phyloP scores from a whole-genome alignment of 1,284 basidiomycete species.

The Ganoderma sinense region DNA sequence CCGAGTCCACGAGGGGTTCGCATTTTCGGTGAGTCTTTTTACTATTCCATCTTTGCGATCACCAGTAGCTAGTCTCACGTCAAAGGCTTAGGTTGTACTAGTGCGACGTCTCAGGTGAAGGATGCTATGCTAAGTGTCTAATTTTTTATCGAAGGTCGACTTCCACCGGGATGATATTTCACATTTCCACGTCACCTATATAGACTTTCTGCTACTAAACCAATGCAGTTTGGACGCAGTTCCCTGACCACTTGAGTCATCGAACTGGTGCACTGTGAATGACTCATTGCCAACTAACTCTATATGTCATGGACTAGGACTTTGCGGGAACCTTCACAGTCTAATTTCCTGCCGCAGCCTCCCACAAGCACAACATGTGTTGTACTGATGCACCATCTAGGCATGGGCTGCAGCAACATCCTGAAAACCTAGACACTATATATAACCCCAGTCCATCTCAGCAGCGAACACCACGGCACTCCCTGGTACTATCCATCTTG shows the following conservation, averaged over 20 bases:
- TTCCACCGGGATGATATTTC: not conserved
- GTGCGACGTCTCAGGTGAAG: not conserved
- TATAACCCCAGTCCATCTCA: not conserved
- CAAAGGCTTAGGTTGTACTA: not conserved
- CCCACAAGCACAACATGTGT: not conserved
- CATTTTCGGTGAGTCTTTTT: not conserved
- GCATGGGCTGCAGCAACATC: not conserved
- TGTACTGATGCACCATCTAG: not conserved
- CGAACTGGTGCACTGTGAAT: not conserved
- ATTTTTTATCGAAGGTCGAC: not conserved
- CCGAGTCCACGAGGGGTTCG: not conserved
- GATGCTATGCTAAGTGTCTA: too few species aligned
- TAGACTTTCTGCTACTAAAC: not conserved
- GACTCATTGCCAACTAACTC: not conserved
- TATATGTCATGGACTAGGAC: not conserved
- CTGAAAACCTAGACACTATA: not conserved
- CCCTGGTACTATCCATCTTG: not conserved
- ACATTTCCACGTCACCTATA: not conserved
- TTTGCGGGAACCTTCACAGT: not conserved
- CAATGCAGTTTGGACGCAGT: not conserved
- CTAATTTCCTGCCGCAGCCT: not conserved
- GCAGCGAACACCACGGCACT: not conserved
- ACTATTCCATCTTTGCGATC: not conserved
- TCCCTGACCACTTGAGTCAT: not conserved
- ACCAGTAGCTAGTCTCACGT: not conserved